Base-by-base conservation (phyloP, 2,329 filamentous ascomycete genomes). In the Pseudocercospora musae region DNA sequence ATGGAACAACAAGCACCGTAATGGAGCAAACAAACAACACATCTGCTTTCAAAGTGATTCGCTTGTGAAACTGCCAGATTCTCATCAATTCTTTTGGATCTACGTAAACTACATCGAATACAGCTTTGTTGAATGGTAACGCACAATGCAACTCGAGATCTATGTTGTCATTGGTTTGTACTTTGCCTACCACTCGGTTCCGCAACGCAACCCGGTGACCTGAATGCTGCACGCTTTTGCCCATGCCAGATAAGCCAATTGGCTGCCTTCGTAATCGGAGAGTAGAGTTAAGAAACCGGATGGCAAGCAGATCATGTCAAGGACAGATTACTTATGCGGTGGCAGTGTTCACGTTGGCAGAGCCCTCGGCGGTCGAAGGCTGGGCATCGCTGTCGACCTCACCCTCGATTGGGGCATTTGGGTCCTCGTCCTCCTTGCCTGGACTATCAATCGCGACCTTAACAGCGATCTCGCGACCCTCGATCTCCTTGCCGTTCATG, bases 381-480 rank as follows among this genome's bases (percentile, higher is more conserved):
- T 70, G 49, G 33, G 70, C 73, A 21, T 68, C 64, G 31, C 58
- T 60, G n/a, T 71, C 72, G 54, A 68, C 68, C 60, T 73, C 72
- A 56, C 68, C 68, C 72, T 81, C 78, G 59, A 83, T 80, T 60
- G 73, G 69, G 62, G 77, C 80, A 68, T 80, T 81, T 62, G 81
- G 78, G 71, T 84, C 89, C 74, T 90, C 87, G 77, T 97, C 94
- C 81, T 97, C 94, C 89, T 98, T 99, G 82, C 96, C 94, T 69
- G 95, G 95, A 85, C 92, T 97, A 84, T 99, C 95, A 76, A 99
- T 98, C 76, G 95, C 95, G 77, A 99, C 93, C 90, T 99, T 99
- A 86, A 99, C 95, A 69, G 95, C 95, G 72, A 99, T 99, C 84
- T 98, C 94, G 75, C 95, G 94, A 69, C 94, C 95, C 80, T 98